Base-by-base conservation (phyloP, 2,329 filamentous ascomycete species). In the Diaporthe vexans region DNA sequence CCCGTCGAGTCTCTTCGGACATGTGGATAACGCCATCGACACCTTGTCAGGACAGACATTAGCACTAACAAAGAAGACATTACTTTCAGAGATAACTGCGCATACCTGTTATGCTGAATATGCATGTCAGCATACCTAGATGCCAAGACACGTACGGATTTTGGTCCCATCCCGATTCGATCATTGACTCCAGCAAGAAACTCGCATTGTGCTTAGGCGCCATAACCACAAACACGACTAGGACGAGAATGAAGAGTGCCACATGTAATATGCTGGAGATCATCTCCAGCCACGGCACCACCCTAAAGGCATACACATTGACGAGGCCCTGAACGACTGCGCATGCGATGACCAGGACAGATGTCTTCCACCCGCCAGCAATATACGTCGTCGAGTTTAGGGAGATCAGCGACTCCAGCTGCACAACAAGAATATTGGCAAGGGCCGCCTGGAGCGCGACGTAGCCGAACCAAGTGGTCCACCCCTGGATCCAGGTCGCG, bases 21-120 rank as follows among this genome's bases (percentile, higher is more conserved):
- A 87, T 86, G 74, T 88, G 86, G 0, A 88, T 81, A 19, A 84
- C 84, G 11, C 85, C 83, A 67, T 88, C 86, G 69, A 86, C 85
- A 15, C 86, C 86, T 83, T 74, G 5, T 13, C 3, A 40, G 8
- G 1, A 3, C 65, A 3, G 10, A 1, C 1, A 21, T 63, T 24
- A 57, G 35, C 0, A 37, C 76, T 15, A 72, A 15, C 19, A 61
- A 58, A 54, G 75, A 37, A 21, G 40, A 13, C 24, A 9, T 10
- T 3, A 24, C 24, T 33, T 33, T 61, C 57, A 11, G 1, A 17
- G 10, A 10, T 8, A 8, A 24, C 4, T 37, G 13, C 17, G 43
- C 77, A 58, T 71, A 81, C 79, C 79, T 61, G 80, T 80, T 58
- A 82, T 81, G 1, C 78, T 79, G 79, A 82, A 82, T 2, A 80